phyloP scores from a whole-genome alignment of 2,329 filamentous ascomycete species.

The Colletotrichum horii region DNA sequence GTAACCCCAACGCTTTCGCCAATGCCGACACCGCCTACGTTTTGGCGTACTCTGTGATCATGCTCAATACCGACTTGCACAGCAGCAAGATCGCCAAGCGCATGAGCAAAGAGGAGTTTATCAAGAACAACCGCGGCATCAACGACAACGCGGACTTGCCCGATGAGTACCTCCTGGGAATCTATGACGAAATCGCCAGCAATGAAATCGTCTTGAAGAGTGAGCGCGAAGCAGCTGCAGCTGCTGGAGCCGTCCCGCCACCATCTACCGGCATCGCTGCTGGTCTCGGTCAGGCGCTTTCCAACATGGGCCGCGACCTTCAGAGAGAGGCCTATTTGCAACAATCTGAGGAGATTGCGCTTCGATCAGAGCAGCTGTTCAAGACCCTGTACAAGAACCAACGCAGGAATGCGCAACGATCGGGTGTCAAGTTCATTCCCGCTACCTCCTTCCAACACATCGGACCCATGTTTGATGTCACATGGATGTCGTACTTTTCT shows the following conservation, averaged over 20 bases:
- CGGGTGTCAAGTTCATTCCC: conserved; percentile 80
- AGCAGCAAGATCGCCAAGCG: conserved; percentile 82
- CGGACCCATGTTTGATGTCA: conserved; percentile 97
- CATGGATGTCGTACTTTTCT: conserved; percentile 99
- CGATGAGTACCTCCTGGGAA: conserved; percentile 85
- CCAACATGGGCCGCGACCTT: conserved; percentile 88
- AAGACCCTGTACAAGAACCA: conserved; percentile 92
- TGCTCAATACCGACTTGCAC: conserved; percentile 96
- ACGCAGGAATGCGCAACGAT: conserved; percentile 75
- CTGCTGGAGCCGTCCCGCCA: conserved; percentile 68
- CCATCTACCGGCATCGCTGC: conserved; percentile 75
- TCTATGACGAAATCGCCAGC: conserved; percentile 88
- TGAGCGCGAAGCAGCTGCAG: conserved; percentile 87
- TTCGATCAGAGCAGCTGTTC: conserved; percentile 81
- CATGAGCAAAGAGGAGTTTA: conserved; percentile 97
- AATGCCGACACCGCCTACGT: conserved; percentile 99
- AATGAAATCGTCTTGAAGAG: conserved; percentile 96
- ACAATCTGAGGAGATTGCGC: conserved; percentile 89
- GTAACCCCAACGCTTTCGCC: conserved; percentile 96
- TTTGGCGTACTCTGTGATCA: conserved; percentile 92
- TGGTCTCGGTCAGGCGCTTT: conserved; percentile 85
- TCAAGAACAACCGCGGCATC: conserved; percentile 98
- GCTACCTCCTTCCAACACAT: conserved; percentile 95
- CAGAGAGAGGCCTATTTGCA: conserved; percentile 93
- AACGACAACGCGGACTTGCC: conserved; percentile 95